Conservation (phyloP, 2,329 filamentous ascomycete species). For the Zasmidium cellare region DNA sequence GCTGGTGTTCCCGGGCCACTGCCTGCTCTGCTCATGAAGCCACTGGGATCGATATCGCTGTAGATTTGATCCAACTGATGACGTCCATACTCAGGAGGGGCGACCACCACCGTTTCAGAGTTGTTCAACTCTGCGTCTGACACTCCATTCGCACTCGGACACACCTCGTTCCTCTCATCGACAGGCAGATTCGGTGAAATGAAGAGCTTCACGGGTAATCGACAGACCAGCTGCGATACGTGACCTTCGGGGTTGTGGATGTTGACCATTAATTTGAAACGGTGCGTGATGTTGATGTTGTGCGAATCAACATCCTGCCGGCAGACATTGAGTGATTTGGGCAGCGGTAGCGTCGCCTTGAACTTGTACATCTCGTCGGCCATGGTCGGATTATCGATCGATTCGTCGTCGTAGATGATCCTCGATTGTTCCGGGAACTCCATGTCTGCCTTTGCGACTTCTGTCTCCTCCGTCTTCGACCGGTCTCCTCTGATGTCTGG, state of each 20-base stretch:
- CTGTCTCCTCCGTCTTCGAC: constrained; percentile 36
- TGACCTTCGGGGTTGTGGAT: constrained; percentile 95
- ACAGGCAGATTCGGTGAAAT: constrained; percentile 92
- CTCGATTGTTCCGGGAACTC: constrained; percentile 38
- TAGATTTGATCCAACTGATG: constrained; percentile 90
- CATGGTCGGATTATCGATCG: constrained; percentile 38
- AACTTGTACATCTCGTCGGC: constrained; percentile 62
- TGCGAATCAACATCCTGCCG: constrained; percentile 86
- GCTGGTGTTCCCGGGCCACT: constrained; percentile 68
- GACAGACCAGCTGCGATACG: constrained; percentile 87
- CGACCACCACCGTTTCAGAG: constrained; percentile 62
- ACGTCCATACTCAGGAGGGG: constrained; percentile 89
- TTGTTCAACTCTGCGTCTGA: constrained; percentile 47
- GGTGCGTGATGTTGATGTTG: constrained; percentile 89
- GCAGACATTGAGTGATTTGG: constrained; percentile 78
- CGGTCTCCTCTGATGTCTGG: constrained; percentile 35
- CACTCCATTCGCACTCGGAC: constrained; percentile 45
- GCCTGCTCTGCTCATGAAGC: constrained; percentile 60
- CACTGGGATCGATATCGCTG: constrained; percentile 77
- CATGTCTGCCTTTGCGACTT: constrained; percentile 40
- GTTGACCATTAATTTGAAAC: constrained; percentile 86
- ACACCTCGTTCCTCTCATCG: constrained; percentile 79
- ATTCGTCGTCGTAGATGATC: constrained; percentile 40
- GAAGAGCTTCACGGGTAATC: constrained; percentile 87
- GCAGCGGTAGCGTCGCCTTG: constrained; percentile 64